Base-by-base conservation (phyloP, 2,329 filamentous ascomycete species). In the Colletotrichum sp. region DNA sequence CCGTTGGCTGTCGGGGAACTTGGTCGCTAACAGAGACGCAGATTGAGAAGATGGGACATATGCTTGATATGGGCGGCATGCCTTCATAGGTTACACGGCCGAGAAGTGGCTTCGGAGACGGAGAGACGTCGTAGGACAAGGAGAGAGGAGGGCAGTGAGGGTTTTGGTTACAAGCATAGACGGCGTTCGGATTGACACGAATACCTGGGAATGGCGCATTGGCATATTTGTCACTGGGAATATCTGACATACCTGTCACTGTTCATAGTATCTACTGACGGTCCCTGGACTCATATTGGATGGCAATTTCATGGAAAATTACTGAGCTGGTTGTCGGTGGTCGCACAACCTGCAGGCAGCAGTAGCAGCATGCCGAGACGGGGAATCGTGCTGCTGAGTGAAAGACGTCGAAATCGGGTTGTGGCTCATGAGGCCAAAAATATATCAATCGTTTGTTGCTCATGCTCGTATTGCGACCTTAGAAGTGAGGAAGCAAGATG, bases 41-140 rank as follows among this genome's bases (percentile, higher is more conserved):
- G 94, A 96, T 97, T 78, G 93, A 95, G 79, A 96, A 96, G 84
- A 96, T 97, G 95, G 95, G 95, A 12, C 95, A 97, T 81, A 93
- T 96, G 92, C 82, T 94, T 52, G 89, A 93, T 64, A 90, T 92
- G 88, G 87, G 83, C 1, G 55, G 72, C 7, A 71, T 78, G 72
- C 77, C 72, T 13, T 75, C 59, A 65, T 76, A 65, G 73, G 32
- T 12, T 24, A 36, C 44, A 39, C 13, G 5, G 30, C 60, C 32
- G 28, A 5, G 60, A 63, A 32, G n/a, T 5, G 57, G 16, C 24
- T 0, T 24, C 1, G 16, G 1, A 30, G 6, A 21, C 15, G 59
- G 28, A 21, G 18, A n/a, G 18, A 21, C n/a, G 44, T 4, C n/a
- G n/a, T 49, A 5, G 44, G 44, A 21, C 28, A 39, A 34, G 5